These are phyloP conservation scores for Pichia kluyveri DNA, from an alignment of 805 yeast species.

Conservation along the genomic window DNA sequence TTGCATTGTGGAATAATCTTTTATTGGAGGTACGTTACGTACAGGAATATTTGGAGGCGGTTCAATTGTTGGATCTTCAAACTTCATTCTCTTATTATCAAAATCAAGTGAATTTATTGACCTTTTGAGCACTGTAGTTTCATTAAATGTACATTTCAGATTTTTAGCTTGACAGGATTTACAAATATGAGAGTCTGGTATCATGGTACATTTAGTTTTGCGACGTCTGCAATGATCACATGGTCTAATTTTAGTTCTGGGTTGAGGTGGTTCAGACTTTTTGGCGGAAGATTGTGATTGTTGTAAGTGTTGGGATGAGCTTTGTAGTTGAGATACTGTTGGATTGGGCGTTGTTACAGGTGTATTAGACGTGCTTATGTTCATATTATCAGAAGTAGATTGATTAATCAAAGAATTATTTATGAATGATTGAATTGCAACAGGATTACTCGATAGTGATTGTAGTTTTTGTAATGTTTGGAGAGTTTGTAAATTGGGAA, in stretches of 20 bases:
- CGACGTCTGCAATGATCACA: conserved; percentile 82
- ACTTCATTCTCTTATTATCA: conserved; percentile 22
- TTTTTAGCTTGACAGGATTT: conserved; percentile 70
- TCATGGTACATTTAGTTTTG: conserved; percentile 68
- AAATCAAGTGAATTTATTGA: conserved; percentile 22
- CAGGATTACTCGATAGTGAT: no score
- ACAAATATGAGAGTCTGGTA: conserved; percentile 56
- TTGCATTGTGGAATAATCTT: conserved; percentile 57
- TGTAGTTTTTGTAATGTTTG: no score
- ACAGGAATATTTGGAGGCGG: conserved; percentile 33
- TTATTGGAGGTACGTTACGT: conserved; percentile 49
- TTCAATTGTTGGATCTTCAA: conserved; percentile 27
- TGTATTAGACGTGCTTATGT: no score
- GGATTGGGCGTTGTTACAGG: not conserved
- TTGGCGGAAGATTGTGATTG: not conserved
- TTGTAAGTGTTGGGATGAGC: no score
- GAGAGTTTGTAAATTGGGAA: not conserved
- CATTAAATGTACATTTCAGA: conserved; percentile 67
- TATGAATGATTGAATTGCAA: no score
- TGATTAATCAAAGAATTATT: no score
- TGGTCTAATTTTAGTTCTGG: conserved; percentile 41
- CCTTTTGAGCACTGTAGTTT: conserved; percentile 37
- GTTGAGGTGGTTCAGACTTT: conserved; percentile 29
- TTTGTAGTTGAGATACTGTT: no score
- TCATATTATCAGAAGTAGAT: no score